A percentile compares a stretch with the other conserved stretches of the same genome.
Evolutionary conservation across 2,329 filamentous ascomycete species (phyloP).

Genomic region (Phialophora expanda): DNA sequence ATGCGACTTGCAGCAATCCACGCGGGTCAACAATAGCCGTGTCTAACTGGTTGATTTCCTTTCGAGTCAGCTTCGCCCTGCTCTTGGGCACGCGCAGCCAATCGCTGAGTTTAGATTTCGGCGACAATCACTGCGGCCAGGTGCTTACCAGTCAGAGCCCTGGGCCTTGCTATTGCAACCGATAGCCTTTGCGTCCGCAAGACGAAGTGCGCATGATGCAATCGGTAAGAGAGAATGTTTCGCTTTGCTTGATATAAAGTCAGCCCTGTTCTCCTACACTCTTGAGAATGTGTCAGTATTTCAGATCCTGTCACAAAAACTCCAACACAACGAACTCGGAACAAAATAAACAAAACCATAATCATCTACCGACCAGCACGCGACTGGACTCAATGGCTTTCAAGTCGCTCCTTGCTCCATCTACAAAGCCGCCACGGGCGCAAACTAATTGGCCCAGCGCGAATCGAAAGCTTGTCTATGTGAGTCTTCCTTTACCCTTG

Average conservation of each 20-base stretch:
- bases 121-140: neutral
- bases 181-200: neutral
- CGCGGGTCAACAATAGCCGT: neutral
- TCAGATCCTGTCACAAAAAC: neutral
- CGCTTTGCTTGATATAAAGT: constrained; percentile 3
- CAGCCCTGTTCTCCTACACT: neutral
- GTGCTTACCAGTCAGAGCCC: too few species aligned
- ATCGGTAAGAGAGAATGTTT: neutral
- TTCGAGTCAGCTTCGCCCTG: too few species aligned
- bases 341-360: neutral
- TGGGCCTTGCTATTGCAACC: neutral
- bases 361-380: neutral
- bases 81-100: neutral
- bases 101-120: neutral
- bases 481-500: constrained; percentile 1
- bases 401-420: constrained; percentile 23
- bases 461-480: constrained; percentile 19
- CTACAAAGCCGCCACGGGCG: constrained; percentile 24
- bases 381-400: constrained; percentile 21
- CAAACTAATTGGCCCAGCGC: constrained; percentile 17
- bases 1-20: neutral
- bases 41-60: neutral
- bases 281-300: neutral
- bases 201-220: neutral
- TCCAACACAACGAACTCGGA: neutral